Evolutionary conservation across 108 stramenopile genomes (phyloP).

Genomic region (Fistulifera solaris): DNA sequence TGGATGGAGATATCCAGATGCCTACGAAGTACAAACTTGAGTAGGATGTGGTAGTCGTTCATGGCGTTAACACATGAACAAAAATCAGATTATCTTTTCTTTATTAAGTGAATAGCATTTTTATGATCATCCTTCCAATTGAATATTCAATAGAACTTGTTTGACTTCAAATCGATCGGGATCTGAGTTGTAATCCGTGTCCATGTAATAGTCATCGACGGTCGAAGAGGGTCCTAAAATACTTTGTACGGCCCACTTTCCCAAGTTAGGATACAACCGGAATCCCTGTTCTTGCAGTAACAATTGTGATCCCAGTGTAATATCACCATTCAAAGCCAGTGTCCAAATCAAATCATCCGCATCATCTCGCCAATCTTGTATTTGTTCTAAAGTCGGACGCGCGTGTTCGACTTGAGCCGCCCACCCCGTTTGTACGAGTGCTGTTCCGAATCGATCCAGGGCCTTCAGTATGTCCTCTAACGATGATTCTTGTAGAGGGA

Average conservation of each 20-base stretch:
- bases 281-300: conserved; percentile 79
- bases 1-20: conserved; percentile 53
- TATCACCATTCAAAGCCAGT: conserved; percentile 64
- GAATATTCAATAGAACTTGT: conserved; percentile 70
- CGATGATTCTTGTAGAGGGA: neutral
- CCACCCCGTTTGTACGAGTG: neutral
- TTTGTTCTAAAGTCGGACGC: conserved; percentile 19
- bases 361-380: conserved; percentile 25
- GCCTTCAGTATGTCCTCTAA: neutral
- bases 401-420: conserved; percentile 13
- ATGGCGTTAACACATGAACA: neutral
- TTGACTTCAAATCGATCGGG: conserved; percentile 79
- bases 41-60: neutral
- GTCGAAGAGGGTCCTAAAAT: conserved; percentile 10
- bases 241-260: conserved; percentile 22
- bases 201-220: conserved; percentile 70
- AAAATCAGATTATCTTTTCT: too few relatives aligned
- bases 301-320: conserved; percentile 56
- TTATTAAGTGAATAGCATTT: neutral
- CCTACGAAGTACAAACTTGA: conserved; percentile 45
- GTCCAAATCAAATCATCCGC: conserved; percentile 43
- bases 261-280: conserved; percentile 63
- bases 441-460: neutral
- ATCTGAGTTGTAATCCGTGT: conserved; percentile 77
- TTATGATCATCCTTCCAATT: conserved; percentile 26